Percentiles rank a stretch among this genome's conserved stretches.
Conservation (phyloP, 176 grass and related monocot genomes). For the Avena insularis region DNA sequence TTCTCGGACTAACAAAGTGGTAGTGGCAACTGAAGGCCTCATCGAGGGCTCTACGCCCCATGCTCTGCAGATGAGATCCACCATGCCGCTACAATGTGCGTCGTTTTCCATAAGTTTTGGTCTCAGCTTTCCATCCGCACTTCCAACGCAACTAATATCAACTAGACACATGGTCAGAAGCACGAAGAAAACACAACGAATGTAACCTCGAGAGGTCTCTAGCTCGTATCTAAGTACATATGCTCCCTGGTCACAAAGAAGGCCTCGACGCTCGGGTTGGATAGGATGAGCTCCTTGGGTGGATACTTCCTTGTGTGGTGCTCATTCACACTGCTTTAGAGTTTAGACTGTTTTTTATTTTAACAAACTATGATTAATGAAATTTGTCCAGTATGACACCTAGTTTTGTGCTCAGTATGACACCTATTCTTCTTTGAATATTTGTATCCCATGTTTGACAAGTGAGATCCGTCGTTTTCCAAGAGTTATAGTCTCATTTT, state of each 20-base stretch:
- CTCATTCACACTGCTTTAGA: too few species aligned
- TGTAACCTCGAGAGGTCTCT: too few species aligned
- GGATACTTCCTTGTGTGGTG: too few species aligned
- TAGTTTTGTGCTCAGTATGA: too few species aligned
- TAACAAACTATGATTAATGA: too few species aligned
- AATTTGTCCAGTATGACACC: too few species aligned
- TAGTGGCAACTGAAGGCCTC: constrained; percentile 51
- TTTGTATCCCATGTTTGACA: too few species aligned
- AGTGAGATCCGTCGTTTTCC: too few species aligned
- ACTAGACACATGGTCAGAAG: not conserved
- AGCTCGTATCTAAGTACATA: not conserved
- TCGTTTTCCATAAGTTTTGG: constrained; percentile 42
- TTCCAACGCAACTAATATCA: constrained; percentile 48
- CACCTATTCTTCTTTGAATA: too few species aligned
- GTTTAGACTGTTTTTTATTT: too few species aligned
- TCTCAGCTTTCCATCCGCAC: constrained; percentile 59
- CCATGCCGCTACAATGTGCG: constrained; percentile 24
- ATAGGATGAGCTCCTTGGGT: constrained; percentile 24
- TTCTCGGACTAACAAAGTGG: constrained; percentile 32
- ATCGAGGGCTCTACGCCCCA: constrained; percentile 53
- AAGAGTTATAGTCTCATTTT: too few species aligned
- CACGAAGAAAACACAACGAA: not conserved
- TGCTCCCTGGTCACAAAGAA: constrained; percentile 59
- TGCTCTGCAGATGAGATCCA: constrained; percentile 45
- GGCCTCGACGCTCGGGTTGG: constrained; percentile 34